These are phyloP conservation scores for Schrenkiella parvula DNA, from an alignment of 345 rosid genomes.

Conservation along the genomic window DNA sequence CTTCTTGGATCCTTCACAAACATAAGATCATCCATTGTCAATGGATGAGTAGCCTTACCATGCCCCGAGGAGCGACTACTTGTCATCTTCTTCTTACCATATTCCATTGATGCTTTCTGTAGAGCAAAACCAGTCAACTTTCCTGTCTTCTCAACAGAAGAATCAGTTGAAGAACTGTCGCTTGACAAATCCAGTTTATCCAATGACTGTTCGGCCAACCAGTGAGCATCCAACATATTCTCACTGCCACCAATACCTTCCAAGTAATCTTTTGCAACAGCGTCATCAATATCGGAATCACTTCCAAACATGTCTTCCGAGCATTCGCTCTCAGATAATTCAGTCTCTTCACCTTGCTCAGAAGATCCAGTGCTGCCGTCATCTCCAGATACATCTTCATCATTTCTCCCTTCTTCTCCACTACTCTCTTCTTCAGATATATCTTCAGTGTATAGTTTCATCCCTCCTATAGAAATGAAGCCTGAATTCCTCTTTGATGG, in stretches of 20 bases:
- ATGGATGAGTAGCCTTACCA: constrained; percentile 39
- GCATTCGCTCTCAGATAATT: constrained; percentile 45
- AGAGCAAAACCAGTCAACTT: constrained; percentile 66
- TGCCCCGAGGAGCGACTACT: constrained; percentile 32
- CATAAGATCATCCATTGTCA: constrained; percentile 63
- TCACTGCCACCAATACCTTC: constrained; percentile 85
- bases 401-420: constrained; percentile 35
- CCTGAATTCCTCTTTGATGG: constrained; percentile 54
- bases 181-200: constrained; percentile 42
- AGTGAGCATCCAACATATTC: constrained; percentile 50
- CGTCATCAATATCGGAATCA: constrained; percentile 69
- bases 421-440: constrained; percentile 56
- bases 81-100: constrained; percentile 54
- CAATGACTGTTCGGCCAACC: constrained; percentile 49
- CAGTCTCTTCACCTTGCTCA: constrained; percentile 30
- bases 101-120: constrained; percentile 70
- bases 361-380: constrained; percentile 44
- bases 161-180: constrained; percentile 50
- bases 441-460: constrained; percentile 74
- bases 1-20: constrained; percentile 70
- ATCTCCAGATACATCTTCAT: constrained; percentile 30
- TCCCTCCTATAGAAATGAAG: constrained; percentile 73
- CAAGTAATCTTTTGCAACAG: constrained; percentile 76
- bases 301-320: constrained; percentile 42
- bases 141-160: constrained; percentile 42